A percentile compares a stretch with the other conserved stretches of the same genome.
phyloP scores from a whole-genome alignment of 2,329 filamentous ascomycete species.

The Paracorniculantispora psalliotae region DNA sequence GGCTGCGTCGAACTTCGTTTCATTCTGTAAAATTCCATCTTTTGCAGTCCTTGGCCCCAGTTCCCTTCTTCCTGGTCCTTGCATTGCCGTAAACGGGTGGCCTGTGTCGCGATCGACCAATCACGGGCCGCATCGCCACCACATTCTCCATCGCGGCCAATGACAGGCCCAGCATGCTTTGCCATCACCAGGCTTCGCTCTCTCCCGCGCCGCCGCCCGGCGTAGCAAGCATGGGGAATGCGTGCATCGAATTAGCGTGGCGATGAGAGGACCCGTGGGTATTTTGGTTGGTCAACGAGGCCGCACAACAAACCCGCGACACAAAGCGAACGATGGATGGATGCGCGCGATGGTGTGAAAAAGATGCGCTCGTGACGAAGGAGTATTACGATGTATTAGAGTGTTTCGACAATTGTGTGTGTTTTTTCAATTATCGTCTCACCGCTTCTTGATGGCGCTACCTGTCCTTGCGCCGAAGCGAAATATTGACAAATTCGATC shows the following conservation, averaged over 20 bases:
- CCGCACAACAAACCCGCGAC: not conserved
- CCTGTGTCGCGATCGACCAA: slow-evolving; percentile 14
- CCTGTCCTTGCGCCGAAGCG: not conserved
- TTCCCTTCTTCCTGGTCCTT: not conserved
- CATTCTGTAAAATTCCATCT: not conserved
- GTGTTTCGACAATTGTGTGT: not conserved
- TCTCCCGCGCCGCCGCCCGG: not conserved
- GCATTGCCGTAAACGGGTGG: slow-evolving; percentile 9
- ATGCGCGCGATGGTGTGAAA: not conserved
- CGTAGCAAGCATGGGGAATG: not conserved
- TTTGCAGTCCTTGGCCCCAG: not conserved
- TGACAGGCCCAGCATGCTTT: slow-evolving; percentile 3
- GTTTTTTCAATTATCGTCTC: not conserved
- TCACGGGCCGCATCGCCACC: slow-evolving; percentile 16
- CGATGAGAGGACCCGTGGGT: not conserved
- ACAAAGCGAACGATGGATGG: not conserved
- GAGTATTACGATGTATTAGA: not conserved
- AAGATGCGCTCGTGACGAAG: slow-evolving; percentile 3
- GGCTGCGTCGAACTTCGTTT: too few species aligned
- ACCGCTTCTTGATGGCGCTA: not conserved
- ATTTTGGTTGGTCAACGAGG: not conserved
- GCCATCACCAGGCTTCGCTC: too few species aligned
- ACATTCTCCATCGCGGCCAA: slow-evolving; percentile 18
- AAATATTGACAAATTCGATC: not conserved
- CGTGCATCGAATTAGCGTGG: not conserved